Conservation (phyloP, 2,329 filamentous ascomycete species). For the Colletotrichum sp. region DNA sequence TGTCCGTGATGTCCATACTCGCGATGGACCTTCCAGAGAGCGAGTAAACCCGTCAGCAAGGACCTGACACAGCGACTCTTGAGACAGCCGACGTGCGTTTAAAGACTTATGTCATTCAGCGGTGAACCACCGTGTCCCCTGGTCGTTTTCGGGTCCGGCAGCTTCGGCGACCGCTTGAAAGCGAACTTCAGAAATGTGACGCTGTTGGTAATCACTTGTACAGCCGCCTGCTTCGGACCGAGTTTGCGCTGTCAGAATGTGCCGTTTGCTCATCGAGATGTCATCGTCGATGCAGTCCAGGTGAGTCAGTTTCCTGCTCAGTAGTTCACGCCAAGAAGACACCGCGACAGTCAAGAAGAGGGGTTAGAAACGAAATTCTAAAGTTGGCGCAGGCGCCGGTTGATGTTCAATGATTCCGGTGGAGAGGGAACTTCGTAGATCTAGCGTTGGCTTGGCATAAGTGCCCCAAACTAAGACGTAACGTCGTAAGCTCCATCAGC, state of each 20-base stretch:
- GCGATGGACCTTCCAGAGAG: background rate
- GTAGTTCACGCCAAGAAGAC: background rate
- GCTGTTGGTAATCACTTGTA: background rate
- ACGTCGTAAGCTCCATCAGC: background rate
- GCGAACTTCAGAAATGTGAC: background rate
- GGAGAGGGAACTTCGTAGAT: background rate
- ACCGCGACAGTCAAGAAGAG: slow-evolving; percentile 10
- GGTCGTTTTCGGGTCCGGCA: background rate
- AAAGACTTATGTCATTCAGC: background rate
- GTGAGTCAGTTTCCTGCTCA: background rate
- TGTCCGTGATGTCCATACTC: background rate
- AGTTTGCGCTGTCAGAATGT: background rate
- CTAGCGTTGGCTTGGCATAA: background rate
- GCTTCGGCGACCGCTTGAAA: background rate
- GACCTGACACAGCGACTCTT: background rate
- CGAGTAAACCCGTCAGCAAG: background rate
- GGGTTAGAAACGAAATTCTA: background rate
- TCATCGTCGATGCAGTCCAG: slow-evolving; percentile 1
- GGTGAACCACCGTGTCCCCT: background rate
- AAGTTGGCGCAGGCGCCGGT: background rate
- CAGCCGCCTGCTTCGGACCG: background rate
- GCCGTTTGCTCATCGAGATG: background rate
- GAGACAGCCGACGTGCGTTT: slow-evolving; percentile 1
- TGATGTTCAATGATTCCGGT: background rate
- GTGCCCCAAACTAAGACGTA: background rate